Percentiles rank a stretch among this genome's conserved stretches.
Evolutionary conservation across 2,329 filamentous ascomycete genomes (phyloP).

Genomic region (Bipolaris victoriae): DNA sequence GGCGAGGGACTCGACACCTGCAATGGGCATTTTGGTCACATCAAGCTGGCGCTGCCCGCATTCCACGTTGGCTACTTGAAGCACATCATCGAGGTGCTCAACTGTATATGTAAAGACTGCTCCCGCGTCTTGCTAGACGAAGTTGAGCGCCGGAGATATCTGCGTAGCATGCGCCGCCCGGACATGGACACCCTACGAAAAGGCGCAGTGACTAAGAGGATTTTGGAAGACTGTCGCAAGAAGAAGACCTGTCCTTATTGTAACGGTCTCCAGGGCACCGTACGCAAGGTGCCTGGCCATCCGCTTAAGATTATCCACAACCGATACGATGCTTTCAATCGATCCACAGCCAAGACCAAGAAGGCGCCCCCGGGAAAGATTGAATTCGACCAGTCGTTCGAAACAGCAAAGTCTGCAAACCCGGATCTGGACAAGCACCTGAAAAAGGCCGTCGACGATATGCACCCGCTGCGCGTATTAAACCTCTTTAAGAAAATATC

Average conservation of each 20-base stretch:
- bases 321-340: constrained; percentile 86
- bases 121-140: constrained; percentile 83
- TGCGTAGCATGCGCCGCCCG: constrained; percentile 81
- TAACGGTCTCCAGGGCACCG: constrained; percentile 81
- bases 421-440: constrained; percentile 88
- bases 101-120: constrained; percentile 95
- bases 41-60: constrained; percentile 85
- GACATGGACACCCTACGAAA: constrained; percentile 86
- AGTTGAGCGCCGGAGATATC: constrained; percentile 73
- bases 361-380: constrained; percentile 80
- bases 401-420: constrained; percentile 76
- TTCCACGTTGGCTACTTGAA: constrained; percentile 97
- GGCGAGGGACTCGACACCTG: constrained; percentile 80
- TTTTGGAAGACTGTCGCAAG: constrained; percentile 90
- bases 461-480: constrained; percentile 86
- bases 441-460: constrained; percentile 89
- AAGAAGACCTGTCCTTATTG: constrained; percentile 82
- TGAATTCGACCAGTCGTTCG: constrained; percentile 84
- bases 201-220: constrained; percentile 82
- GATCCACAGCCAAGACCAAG: constrained; percentile 86
- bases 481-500: constrained; percentile 91
- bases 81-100: constrained; percentile 87
- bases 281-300: constrained; percentile 80
- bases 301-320: constrained; percentile 95
- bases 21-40: constrained; percentile 94